phyloP scores from a whole-genome alignment of 2,329 filamentous ascomycete species.

The Dactylellina sp. region DNA sequence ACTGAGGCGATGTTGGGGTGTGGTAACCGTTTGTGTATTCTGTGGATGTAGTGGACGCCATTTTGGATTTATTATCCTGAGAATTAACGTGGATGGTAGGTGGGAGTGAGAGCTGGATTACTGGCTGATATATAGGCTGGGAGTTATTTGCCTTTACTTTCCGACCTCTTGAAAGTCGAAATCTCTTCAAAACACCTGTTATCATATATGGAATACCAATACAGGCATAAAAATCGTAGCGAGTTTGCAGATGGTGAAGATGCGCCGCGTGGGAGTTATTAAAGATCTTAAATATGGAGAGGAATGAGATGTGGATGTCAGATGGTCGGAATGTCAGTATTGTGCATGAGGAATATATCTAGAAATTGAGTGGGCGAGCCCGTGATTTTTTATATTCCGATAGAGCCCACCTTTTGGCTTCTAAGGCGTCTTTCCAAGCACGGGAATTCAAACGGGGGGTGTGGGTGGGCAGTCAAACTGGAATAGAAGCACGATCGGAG shows the following conservation, averaged over 20 bases:
- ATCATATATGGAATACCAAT: too few relatives aligned
- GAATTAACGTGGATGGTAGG: constrained; percentile 2
- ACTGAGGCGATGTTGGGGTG: constrained; percentile 33
- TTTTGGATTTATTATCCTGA: constrained; percentile 16
- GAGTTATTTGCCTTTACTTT: neutral
- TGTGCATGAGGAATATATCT: constrained; percentile 6
- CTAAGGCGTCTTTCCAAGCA: neutral
- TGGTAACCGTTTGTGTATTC: constrained; percentile 53
- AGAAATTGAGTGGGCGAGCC: constrained; percentile 11
- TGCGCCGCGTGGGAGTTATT: neutral
- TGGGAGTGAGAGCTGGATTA: constrained; percentile 31
- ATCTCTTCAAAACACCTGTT: constrained; percentile 30
- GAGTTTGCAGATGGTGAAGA: neutral
- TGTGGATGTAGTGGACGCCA: constrained; percentile 40
- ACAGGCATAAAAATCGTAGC: too few relatives aligned
- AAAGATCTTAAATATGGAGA: neutral
- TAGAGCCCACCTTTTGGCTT: constrained; percentile 13
- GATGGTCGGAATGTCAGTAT: constrained; percentile 5
- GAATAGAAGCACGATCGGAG: constrained; percentile 20
- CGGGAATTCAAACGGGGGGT: constrained; percentile 2
- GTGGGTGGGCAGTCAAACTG: constrained; percentile 11
- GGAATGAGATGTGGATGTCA: neutral
- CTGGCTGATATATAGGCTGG: constrained; percentile 12
- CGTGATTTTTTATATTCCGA: constrained; percentile 47
- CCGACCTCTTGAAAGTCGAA: constrained; percentile 23